Evolutionary conservation across 164 flowering plant species (phyloP).

Genomic region (Nymphaea colorata): DNA sequence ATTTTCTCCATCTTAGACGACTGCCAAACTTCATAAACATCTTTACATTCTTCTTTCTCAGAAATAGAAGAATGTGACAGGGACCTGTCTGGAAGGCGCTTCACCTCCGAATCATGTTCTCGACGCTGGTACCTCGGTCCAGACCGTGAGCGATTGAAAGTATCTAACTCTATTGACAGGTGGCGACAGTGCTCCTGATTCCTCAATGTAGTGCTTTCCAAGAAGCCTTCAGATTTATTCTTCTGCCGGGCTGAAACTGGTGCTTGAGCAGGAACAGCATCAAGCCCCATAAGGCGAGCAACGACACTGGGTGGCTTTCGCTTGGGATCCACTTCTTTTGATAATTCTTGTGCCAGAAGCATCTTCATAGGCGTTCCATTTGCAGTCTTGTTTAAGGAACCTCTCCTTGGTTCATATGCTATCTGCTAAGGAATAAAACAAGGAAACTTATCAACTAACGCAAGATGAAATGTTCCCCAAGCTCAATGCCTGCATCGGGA

Average conservation of each 20-base stretch:
- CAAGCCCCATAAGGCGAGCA: constrained; percentile 99
- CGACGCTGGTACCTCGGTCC: constrained; percentile 25
- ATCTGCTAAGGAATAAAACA: constrained; percentile 23
- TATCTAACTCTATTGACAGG: background rate
- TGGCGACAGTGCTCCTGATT: background rate
- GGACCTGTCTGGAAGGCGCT: constrained; percentile 21
- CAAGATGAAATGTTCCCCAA: background rate
- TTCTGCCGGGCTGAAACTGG: constrained; percentile 20
- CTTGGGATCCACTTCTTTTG: constrained; percentile 51
- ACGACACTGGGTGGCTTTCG: constrained; percentile 67
- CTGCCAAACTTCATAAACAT: constrained; percentile 58
- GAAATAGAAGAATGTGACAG: constrained; percentile 6
- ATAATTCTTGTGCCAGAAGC: constrained; percentile 91
- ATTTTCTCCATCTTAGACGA: constrained; percentile 16
- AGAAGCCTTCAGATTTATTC: constrained; percentile 27
- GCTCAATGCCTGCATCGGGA: too few species aligned
- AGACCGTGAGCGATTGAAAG: background rate
- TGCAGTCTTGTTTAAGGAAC: constrained; percentile 34
- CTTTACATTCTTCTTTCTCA: constrained; percentile 36
- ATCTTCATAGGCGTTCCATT: constrained; percentile 86
- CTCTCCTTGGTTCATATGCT: constrained; percentile 31
- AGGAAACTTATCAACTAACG: background rate
- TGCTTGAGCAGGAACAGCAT: constrained; percentile 50
- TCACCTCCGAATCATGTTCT: constrained; percentile 22
- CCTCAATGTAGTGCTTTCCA: constrained; percentile 4